Percentiles rank a stretch among this genome's conserved stretches.
Conservation (phyloP, 345 rosid species). For the Syzygium oleosum region DNA sequence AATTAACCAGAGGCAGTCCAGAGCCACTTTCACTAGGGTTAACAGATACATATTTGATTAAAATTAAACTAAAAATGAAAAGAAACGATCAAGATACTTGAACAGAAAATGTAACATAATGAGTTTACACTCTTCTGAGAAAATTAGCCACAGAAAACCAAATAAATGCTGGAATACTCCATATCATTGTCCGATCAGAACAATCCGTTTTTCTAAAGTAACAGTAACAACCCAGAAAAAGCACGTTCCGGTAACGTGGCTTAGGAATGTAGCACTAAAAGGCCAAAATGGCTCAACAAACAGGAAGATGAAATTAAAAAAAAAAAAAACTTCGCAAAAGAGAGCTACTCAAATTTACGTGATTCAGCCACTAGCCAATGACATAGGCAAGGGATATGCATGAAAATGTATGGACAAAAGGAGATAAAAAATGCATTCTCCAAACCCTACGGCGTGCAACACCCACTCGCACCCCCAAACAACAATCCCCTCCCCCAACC, state of each 20-base stretch:
- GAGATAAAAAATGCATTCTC: not conserved
- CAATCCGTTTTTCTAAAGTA: not conserved
- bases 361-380: not conserved
- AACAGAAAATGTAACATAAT: not conserved
- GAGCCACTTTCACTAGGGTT: not conserved
- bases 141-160: not conserved
- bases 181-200: not conserved
- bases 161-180: not conserved
- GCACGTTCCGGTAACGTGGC: not conserved
- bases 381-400: not conserved
- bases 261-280: not conserved
- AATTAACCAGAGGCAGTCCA: not conserved
- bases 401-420: not conserved
- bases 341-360: not conserved
- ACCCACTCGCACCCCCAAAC: not conserved
- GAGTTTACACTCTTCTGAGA: not conserved
- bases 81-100: not conserved
- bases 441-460: not conserved
- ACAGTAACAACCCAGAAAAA: not conserved
- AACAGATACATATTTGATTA: not conserved
- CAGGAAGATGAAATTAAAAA: not conserved
- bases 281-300: not conserved
- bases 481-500: not conserved
- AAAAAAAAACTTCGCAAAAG: not conserved
- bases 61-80: not conserved